Base-by-base conservation (phyloP, 2,329 filamentous ascomycete species). In the Xylaria sp. region DNA sequence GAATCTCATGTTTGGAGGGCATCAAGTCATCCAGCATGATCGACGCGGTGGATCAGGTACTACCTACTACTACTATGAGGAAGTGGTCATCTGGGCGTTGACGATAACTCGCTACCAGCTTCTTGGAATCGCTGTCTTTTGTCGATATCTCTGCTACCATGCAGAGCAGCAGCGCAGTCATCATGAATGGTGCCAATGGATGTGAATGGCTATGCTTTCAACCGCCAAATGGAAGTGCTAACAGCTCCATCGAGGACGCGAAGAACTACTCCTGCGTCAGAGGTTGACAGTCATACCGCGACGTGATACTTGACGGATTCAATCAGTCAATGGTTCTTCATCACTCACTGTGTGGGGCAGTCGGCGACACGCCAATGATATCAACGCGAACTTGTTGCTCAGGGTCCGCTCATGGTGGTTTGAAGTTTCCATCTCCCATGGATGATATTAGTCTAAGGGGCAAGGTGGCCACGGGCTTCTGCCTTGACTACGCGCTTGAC, bases 361-460 rank as follows among this genome's bases (percentile, higher is more conserved):
- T 84, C 4, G 79, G 88, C 52, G 80, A 85, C 0, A 67, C 66
- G 0, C 66, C 67, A 0, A 75, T 87, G 70, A 75, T 71, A 0
- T n/a, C 70, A 0, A 57, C 71, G 44, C 73, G 78, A 4, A 83
- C 77, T 30, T 30, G 58, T 18, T 75, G 2, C 85, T 88, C 61
- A 63, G 88, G 2, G 59, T 70, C 2, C 68, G 70, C 1, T 90
- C 87, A 86, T 86, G 82, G 77, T 89, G 85, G 86, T 81, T 88
- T 8, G 85, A 84, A 1, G 78, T 90, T 34, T 75, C 82, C 23
- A 89, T 86, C 0, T 84, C 87, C 63, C 86, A 86, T 79, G 87
- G 30, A 89, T 89, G 52, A 70, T 86, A 30, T 30, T 30, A 5
- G 23, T 5, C 4, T 5, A 30, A 30, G 5, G 23, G 5, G 23